Evolutionary conservation across 345 rosid species (phyloP), one percentile per base, ranked within the genome.

Genomic region (Laguncularia racemosa): DNA sequence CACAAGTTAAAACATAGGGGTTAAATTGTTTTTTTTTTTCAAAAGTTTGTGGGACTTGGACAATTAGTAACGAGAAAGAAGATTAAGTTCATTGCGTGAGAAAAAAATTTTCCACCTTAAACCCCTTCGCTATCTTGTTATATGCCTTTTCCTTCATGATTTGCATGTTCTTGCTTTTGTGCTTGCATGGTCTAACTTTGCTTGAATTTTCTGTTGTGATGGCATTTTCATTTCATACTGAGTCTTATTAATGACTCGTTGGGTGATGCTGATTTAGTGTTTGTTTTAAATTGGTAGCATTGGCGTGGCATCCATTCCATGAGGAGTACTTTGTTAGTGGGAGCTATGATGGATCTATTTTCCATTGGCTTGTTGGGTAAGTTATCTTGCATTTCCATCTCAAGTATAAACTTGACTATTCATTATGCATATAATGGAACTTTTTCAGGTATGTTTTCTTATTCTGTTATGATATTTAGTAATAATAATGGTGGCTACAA

Each of bases 301-400:
- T 93, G 96, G 96, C 96, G 48, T 93, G 97, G 97, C 97, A 93
- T 70, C 99, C 99, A 57, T 87, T 85, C 71, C 96, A 93, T 73
- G 99, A 93, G 74, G 97, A 93, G 70, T 87, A 85, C 75, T 93
- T 89, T 69, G 97, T 93, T 64, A 93, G 99, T 68, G 97, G 99
- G 72, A 87, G 99, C 67, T 76, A 61, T 61, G 99, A 89, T 23
- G 99, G 99, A 19, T 79, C 96, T 64, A 84, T 93, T 63, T 87
- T 84, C 76, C 99, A 93, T 67, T 93, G 99, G 99, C 68, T 78
- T 73, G 96, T 93, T 16, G 99, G 99, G 99, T 93, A 71, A 54
- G 71, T 51, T 47, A 28, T 57, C 26, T 23, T 59, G 57, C 12
- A 40, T 40, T 50, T 28, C 4, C 50, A 13, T 17, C 40, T 9